A percentile compares a stretch with the other conserved stretches of the same genome.
These are phyloP conservation scores for Auricularia cornea DNA, from an alignment of 768 basidiomycete species.

Conservation along the genomic window DNA sequence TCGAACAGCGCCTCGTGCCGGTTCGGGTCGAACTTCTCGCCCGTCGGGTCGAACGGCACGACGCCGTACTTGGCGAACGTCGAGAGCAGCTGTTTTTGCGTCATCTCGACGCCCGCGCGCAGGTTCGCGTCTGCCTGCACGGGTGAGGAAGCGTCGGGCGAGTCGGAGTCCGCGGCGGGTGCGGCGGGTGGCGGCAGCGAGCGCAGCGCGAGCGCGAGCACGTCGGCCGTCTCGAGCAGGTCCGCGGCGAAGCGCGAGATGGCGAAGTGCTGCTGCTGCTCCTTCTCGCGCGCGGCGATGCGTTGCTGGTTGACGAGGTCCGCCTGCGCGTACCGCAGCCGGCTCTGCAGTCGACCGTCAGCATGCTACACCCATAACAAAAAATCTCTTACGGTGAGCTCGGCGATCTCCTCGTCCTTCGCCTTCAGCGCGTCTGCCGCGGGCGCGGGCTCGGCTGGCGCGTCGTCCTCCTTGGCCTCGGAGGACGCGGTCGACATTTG, in stretches of 20 bases:
- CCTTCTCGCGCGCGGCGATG: conserved; percentile 83
- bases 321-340: conserved; percentile 85
- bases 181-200: conserved; percentile 37
- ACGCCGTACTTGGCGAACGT: conserved; percentile 89
- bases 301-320: conserved; percentile 95
- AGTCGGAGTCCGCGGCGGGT: conserved; percentile 16
- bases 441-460: neutral
- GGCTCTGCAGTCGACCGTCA: conserved; percentile 46
- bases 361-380: neutral
- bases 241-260: conserved; percentile 88
- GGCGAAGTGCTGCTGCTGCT: conserved; percentile 88
- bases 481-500: neutral
- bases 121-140: conserved; percentile 46
- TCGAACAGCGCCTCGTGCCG: conserved; percentile 92
- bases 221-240: conserved; percentile 84
- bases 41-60: conserved; percentile 84
- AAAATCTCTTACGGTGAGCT: conserved; percentile 57
- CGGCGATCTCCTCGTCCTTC: conserved; percentile 74
- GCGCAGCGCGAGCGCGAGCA: conserved; percentile 76
- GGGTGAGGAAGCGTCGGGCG: conserved; percentile 20
- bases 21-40: conserved; percentile 93
- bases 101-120: conserved; percentile 83
- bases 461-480: neutral
- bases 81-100: conserved; percentile 80
- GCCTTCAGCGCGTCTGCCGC: conserved; percentile 43